Evolutionary conservation across 371 early-diverging fungal species (phyloP).

Genomic region (Lichtheimia ornata): DNA sequence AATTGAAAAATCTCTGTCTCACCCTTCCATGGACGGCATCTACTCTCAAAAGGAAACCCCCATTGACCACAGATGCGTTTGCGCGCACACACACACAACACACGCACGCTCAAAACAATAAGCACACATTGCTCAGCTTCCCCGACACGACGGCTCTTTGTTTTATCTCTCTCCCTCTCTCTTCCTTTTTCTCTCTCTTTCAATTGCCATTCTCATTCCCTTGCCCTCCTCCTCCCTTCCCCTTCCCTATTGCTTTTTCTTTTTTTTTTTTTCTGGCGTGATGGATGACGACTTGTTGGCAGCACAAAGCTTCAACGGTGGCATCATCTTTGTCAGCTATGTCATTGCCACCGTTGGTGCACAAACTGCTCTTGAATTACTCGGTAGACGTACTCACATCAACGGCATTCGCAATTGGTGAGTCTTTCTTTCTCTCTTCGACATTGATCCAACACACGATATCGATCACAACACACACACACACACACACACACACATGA

Average conservation of each 20-base stretch:
- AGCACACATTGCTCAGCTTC: no score
- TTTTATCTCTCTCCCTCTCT: no score
- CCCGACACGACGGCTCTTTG: no score
- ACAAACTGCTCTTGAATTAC: constrained; percentile 23
- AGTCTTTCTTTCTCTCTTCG: not conserved
- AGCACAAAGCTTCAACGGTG: constrained; percentile 23
- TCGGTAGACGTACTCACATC: constrained; percentile 24
- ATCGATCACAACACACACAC: not conserved
- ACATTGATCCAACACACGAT: not conserved
- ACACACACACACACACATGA: not conserved
- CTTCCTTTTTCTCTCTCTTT: no score
- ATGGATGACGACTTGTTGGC: constrained; percentile 8
- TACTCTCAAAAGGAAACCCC: no score
- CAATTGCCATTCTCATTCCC: not conserved
- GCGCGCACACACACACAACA: no score
- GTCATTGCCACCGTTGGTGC: constrained; percentile 23
- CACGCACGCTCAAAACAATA: no score
- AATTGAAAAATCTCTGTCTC: no score
- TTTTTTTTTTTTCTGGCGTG: not conserved
- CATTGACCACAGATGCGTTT: no score
- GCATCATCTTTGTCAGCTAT: constrained; percentile 27
- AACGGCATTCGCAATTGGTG: constrained; percentile 24
- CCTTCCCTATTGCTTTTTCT: not conserved
- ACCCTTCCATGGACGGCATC: no score
- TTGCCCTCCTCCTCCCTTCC: not conserved